Percentiles rank a stretch among this genome's conserved stretches.
phyloP scores from a whole-genome alignment of 805 yeast species.

The Zygosaccharomyces lentus region DNA sequence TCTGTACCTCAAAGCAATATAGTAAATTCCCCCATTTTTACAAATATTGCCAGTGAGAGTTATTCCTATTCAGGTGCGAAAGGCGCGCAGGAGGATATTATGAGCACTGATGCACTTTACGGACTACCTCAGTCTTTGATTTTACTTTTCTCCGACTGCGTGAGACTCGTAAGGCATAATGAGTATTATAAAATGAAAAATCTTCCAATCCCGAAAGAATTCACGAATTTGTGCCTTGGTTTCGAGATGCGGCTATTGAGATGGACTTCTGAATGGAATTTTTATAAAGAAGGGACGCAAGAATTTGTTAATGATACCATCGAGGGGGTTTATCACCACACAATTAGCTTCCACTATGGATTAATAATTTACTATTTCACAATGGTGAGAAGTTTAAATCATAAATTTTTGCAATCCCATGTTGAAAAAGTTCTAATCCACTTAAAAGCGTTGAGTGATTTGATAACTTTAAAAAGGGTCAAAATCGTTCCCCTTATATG shows the following conservation, averaged over 20 bases:
- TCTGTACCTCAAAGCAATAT: not conserved
- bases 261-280: slow-evolving; percentile 77
- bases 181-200: slow-evolving; percentile 40
- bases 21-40: slow-evolving; percentile 36
- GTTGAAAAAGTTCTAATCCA: slow-evolving; percentile 60
- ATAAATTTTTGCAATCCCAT: slow-evolving; percentile 55
- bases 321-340: slow-evolving; percentile 75
- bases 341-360: slow-evolving; percentile 71
- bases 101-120: slow-evolving; percentile 75
- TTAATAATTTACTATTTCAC: slow-evolving; percentile 67
- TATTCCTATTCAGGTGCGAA: slow-evolving; percentile 29
- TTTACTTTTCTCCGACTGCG: slow-evolving; percentile 66
- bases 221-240: slow-evolving; percentile 25
- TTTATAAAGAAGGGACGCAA: slow-evolving; percentile 35
- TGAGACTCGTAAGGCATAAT: slow-evolving; percentile 59
- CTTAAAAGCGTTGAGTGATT: slow-evolving; percentile 54
- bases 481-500: slow-evolving; percentile 75
- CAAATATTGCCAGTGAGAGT: slow-evolving; percentile 40
- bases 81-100: slow-evolving; percentile 50
- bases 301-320: slow-evolving; percentile 38
- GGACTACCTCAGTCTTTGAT: slow-evolving; percentile 82
- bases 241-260: slow-evolving; percentile 49
- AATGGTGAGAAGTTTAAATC: slow-evolving; percentile 51
- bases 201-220: slow-evolving; percentile 23
- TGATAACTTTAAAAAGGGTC: slow-evolving; percentile 47